Evolutionary conservation across 495 filamentous ascomycete species (phyloP), one percentile per base, ranked within the genome.

Genomic region (Podospora appendiculata): DNA sequence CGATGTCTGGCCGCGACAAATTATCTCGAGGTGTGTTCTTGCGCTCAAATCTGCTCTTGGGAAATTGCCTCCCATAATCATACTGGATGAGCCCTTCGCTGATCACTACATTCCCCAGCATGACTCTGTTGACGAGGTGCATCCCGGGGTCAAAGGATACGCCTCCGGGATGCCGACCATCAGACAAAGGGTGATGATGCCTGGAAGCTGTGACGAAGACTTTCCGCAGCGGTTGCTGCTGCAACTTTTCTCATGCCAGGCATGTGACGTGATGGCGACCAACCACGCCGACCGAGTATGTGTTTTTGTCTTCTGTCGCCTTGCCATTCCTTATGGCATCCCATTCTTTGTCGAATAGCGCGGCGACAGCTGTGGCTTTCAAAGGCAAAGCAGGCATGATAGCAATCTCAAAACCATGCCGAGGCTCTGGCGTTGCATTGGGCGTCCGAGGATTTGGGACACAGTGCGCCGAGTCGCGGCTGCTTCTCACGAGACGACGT

Each of bases 21-120:
- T 34, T 67, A 8, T 73, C 62, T 12, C 60, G 56, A 11, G 63
- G 17, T 8, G 40, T 62, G 38, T 58, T 57, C 47, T 70, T 73
- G 33, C 43, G 44, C 39, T 69, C 68, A 7, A 57, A 54, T 3
- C 18, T 36, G 51, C 69, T 45, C n/a, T n/a, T n/a, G 35, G 64
- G 60, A 35, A 62, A 58, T 38, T 60, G 67, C 16, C 60, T 53
- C 18, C 73, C 73, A 52, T 66, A 61, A 43, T 70, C 65, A 47
- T 69, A 69, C 52, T 75, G 56, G 12, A 73, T 45, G n/a, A 52
- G 14, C 9, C 39, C 45, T 2, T 65, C 66, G 43, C 70, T 72
- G 34, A 77, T 70, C 11, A 76, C 61, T 0, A 76, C 68, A 54
- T 77, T 71, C 8, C 74, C 72, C 1, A 76, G 62, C n/a, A 70